Evolutionary conservation across 2,329 filamentous ascomycete genomes (phyloP), one percentile per base, ranked within the genome.

Genomic region (Dactylellina cionopaga): DNA sequence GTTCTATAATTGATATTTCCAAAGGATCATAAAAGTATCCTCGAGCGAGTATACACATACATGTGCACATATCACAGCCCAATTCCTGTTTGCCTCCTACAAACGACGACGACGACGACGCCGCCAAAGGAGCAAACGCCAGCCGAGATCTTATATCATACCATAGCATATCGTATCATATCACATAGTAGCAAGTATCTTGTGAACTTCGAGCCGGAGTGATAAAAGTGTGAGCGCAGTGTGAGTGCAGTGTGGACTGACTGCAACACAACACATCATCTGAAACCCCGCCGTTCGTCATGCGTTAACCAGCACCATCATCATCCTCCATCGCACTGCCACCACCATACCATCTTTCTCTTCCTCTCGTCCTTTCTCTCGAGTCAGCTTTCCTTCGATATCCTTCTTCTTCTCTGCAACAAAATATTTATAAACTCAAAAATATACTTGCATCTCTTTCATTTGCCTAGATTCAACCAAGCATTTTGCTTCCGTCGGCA

Each of bases 201-300:
- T n/a, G n/a, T n/a, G n/a, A n/a, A n/a, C n/a, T n/a, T n/a, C n/a
- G n/a, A 33, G 5, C 37, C 37, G 5, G 15, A 41, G 37, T 15
- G 37, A 41, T 5, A 9, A 41, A 15, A n/a, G 19, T 19, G 5
- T 2, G n/a, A n/a, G 13, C 3, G n/a, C n/a, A n/a, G 13, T 22
- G 41, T 13, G 44, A 19, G 44, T 17, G 56, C 22, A 39, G 25
- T 37, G 29, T 44, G 35, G 37, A n/a, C 29, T 65, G 29, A 35
- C 31, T n/a, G 29, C 56, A 25, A 46, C 44, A 41, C 68, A 72
- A 72, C 68, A 35, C 68, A 72, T 72, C 68, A 72, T 65, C 68
- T 60, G 68, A 72, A 39, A 72, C 68, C 68, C 59, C 46, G 59
- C 59, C 59, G 54, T 37, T 41, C 58, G 44, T 24, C 60, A 44